Evolutionary conservation across 768 basidiomycete species (phyloP).

Genomic region (Coprinopsis cinerea): DNA sequence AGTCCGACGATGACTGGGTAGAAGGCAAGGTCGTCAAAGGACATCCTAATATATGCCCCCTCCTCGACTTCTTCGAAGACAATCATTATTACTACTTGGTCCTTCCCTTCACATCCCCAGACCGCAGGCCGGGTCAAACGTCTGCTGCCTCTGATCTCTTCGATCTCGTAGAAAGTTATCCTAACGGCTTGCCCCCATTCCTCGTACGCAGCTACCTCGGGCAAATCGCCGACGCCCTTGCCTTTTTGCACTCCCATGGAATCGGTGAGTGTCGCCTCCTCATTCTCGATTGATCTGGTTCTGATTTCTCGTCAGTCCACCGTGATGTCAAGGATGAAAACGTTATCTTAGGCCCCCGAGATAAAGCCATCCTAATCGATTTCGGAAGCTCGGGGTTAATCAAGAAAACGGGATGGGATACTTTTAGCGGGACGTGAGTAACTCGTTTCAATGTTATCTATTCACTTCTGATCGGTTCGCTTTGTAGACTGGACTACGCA

Average conservation of each 20-base stretch:
- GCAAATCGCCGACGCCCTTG: slow-evolving; percentile 87
- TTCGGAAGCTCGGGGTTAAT: slow-evolving; percentile 91
- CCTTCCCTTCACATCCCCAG: slow-evolving; percentile 69
- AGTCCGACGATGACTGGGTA: slow-evolving; percentile 46
- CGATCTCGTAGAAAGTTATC: slow-evolving; percentile 87
- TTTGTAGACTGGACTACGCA: slow-evolving; percentile 79
- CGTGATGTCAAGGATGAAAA: slow-evolving; percentile 99
- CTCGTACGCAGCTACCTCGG: slow-evolving; percentile 81
- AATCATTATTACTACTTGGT: slow-evolving; percentile 94
- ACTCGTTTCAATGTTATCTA: slow-evolving; percentile 5
- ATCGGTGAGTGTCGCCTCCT: slow-evolving; percentile 55
- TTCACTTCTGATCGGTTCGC: slow-evolving; percentile 10
- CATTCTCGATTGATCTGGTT: neutral
- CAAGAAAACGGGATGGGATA: slow-evolving; percentile 83
- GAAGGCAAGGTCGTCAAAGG: slow-evolving; percentile 73
- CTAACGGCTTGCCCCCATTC: slow-evolving; percentile 72
- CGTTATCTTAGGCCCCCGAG: slow-evolving; percentile 74
- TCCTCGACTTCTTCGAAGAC: slow-evolving; percentile 97
- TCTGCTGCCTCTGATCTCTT: slow-evolving; percentile 80
- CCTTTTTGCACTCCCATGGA: slow-evolving; percentile 85
- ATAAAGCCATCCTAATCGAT: slow-evolving; percentile 89
- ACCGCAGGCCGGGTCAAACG: slow-evolving; percentile 44
- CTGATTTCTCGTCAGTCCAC: slow-evolving; percentile 53
- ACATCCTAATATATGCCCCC: slow-evolving; percentile 91
- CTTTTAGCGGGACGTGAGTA: slow-evolving; percentile 88